Conservation (phyloP, 257 asterid species). For the Galeopsis tetrahit region DNA sequence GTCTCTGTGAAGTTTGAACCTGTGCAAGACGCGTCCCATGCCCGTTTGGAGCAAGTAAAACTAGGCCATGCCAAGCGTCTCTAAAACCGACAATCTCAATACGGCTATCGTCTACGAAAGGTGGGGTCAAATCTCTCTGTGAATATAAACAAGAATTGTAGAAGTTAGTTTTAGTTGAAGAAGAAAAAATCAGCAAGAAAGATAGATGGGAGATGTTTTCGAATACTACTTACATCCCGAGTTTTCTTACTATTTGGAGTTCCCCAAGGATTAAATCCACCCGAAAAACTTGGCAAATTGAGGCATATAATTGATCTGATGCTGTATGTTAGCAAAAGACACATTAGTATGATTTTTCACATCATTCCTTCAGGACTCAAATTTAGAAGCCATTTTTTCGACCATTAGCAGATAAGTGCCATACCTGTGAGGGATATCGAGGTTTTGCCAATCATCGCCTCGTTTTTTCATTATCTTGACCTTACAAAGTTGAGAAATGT, state of each 20-base stretch:
- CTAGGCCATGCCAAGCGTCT: conserved; percentile 96
- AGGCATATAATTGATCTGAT: conserved; percentile 89
- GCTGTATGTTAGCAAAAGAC: conserved; percentile 44
- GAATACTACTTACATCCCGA: conserved; percentile 55
- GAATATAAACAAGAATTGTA: conserved; percentile 10
- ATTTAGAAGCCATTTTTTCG: background rate
- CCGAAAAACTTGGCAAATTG: conserved; percentile 95
- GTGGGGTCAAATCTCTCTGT: conserved; percentile 84
- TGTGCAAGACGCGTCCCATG: conserved; percentile 96
- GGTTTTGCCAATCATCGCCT: conserved; percentile 78
- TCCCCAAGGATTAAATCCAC: conserved; percentile 99
- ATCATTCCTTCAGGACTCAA: conserved; percentile 2
- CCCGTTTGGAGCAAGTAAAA: conserved; percentile 81
- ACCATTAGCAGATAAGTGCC: conserved; percentile 15
- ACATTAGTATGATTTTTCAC: conserved; percentile 4
- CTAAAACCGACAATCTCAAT: conserved; percentile 90
- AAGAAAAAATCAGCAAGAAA: background rate
- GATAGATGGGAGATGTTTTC: background rate
- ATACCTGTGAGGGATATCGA: conserved; percentile 57
- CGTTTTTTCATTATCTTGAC: conserved; percentile 74
- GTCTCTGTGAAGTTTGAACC: conserved; percentile 49
- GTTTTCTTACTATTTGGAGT: conserved; percentile 61
- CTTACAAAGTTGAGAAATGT: conserved; percentile 77
- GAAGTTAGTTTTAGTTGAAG: background rate
- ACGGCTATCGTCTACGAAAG: conserved; percentile 85